Percentiles rank a stretch among this genome's conserved stretches.
These are phyloP conservation scores for Didymosphaeria variabile DNA, from an alignment of 2,329 filamentous ascomycete species.

Conservation along the genomic window DNA sequence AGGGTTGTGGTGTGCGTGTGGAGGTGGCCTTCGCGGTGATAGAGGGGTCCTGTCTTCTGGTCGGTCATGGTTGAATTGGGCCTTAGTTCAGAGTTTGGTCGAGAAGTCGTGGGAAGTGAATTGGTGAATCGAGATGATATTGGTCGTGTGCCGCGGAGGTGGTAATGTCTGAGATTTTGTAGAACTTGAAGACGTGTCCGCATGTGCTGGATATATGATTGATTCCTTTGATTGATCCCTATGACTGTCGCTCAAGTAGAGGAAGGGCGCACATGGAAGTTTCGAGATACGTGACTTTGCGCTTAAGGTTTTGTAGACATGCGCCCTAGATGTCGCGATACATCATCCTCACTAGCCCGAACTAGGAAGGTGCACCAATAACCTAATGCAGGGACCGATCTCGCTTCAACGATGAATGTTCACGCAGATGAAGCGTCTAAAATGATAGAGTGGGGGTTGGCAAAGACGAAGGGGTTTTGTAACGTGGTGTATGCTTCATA, in stretches of 20 bases:
- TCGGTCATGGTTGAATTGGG: neutral
- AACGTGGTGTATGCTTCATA: too few relatives aligned
- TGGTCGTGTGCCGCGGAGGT: neutral
- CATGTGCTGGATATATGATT: neutral
- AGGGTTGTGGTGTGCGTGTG: conserved; percentile 56
- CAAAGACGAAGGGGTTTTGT: too few relatives aligned
- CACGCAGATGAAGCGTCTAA: too few relatives aligned
- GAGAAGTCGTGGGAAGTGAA: neutral
- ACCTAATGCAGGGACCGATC: neutral
- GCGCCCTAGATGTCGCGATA: conserved; percentile 8
- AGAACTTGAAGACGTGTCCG: neutral
- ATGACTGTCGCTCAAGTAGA: neutral
- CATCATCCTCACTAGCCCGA: conserved; percentile 5
- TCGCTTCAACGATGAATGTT: too few relatives aligned
- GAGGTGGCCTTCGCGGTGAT: conserved; percentile 54
- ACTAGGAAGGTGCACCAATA: conserved; percentile 2
- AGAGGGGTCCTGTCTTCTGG: conserved; percentile 42
- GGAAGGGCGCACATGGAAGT: conserved; percentile 6
- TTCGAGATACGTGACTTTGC: conserved; percentile 4
- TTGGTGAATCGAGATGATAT: neutral
- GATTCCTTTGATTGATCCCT: neutral
- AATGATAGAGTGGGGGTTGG: too few relatives aligned
- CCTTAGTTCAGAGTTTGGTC: neutral
- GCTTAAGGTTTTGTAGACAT: neutral
- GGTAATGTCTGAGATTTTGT: neutral